Evolutionary conservation across 2,329 filamentous ascomycete genomes (phyloP), one percentile per base, ranked within the genome.

Genomic region (Alternaria infectoria): DNA sequence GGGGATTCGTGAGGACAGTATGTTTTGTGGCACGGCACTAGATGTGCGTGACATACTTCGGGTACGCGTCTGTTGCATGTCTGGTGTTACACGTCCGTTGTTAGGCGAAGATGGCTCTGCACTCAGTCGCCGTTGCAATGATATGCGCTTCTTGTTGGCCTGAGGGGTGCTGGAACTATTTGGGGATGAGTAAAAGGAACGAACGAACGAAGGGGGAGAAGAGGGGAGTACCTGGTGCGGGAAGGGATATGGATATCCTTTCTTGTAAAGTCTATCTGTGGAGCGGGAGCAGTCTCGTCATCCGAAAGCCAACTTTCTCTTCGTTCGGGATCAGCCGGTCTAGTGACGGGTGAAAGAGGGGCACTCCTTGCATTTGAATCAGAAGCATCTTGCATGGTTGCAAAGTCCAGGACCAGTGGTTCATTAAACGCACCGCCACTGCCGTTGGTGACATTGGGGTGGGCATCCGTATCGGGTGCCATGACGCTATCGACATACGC

Each of bases 201-300:
- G 26, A 46, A 15, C 4, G 5, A 54, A 30, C 15, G 44, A 32
- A 15, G 52, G 23, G 45, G 10, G 12, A 28, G 15, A 15, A 12
- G 32, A 63, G 36, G 36, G 36, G 15, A n/a, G n/a, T 69, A 80
- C 78, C 77, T 80, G 61, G 77, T 80, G 23, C 78, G 69, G 40
- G 71, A 73, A 17, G 77, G 77, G 44, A 80, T 74, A 66, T 80
- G 77, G 52, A 80, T 80, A 40, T 74, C 74, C 50, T 78, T 68
- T 19, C 73, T 74, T 21, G 75, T 74, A 51, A 80, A 76, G 59
- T 81, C 77, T 57, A 72, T 59, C 49, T 51, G 71, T 4, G 77
- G 76, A 57, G 74, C 68, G 25, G 76, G 73, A 50, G 74, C 71
- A 45, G 57, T 57, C 15, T 78, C 74, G 63, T 79, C 76, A 51